Evolutionary conservation across 805 yeast genomes (phyloP).

Genomic region (Barnettozyma pratensis): DNA sequence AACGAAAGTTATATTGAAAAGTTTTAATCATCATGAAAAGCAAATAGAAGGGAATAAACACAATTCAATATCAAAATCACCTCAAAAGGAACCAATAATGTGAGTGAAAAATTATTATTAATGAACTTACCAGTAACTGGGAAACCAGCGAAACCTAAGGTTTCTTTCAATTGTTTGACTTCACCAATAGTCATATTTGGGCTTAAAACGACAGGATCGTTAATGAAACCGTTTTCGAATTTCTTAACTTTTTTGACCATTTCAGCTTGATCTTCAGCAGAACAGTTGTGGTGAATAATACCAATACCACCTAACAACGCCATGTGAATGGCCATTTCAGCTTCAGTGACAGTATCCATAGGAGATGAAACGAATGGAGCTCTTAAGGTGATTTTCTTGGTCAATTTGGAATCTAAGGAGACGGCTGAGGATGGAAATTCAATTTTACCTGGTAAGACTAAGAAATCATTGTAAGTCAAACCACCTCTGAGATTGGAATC

Average conservation of each 20-base stretch:
- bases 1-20: constrained; percentile 87
- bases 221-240: constrained; percentile 96
- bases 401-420: constrained; percentile 75
- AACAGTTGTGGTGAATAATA: constrained; percentile 95
- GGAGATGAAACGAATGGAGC: constrained; percentile 97
- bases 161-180: constrained; percentile 62
- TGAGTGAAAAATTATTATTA: not conserved
- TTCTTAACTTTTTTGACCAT: constrained; percentile 97
- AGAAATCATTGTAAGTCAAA: constrained; percentile 93
- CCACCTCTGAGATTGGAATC: constrained; percentile 92
- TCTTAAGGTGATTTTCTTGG: constrained; percentile 87
- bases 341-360: constrained; percentile 98
- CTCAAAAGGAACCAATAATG: too few species aligned
- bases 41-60: constrained; percentile 2
- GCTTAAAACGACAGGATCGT: constrained; percentile 82
- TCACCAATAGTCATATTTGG: constrained; percentile 77
- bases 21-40: constrained; percentile 46
- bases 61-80: not conserved
- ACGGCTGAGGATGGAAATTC: constrained; percentile 79
- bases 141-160: constrained; percentile 92
- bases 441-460: constrained; percentile 92
- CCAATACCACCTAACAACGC: constrained; percentile 98
- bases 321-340: constrained; percentile 97
- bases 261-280: constrained; percentile 95
- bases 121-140: constrained; percentile 97